Evolutionary conservation across 176 grass and related monocot genomes (phyloP), one percentile per base, ranked within the genome.

Genomic region (Raddia guianensis): DNA sequence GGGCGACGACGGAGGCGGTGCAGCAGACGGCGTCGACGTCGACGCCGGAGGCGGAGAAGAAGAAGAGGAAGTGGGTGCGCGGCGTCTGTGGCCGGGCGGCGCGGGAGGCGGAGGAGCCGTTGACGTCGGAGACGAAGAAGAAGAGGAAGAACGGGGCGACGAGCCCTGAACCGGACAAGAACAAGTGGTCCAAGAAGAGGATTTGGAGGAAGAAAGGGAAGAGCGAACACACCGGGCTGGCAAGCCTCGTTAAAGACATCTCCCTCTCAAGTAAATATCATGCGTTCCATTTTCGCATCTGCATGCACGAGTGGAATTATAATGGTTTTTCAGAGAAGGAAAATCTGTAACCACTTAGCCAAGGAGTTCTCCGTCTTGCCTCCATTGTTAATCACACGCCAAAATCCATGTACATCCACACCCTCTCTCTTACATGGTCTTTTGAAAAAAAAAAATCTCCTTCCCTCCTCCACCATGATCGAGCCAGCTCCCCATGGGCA

Each of bases 241-340:
- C 73, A 47, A 77, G 15, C 69, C 91, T 97, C 14, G 89, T 97
- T 60, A 87, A 91, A 43, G 87, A 65, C 21, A 90, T 97, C 18
- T 93, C 94, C 19, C 85, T 97, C 73, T 19, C 84, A 68, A 92
- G 94, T 97, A 93, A 93, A 85, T 64, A 53, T 6, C 56, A 33
- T 74, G 50, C 9, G 32, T 37, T 76, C 15, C 54, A 6, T 43
- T 12, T 84, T 52, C n/a, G 1, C 63, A 64, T 52, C 20, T 49
- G 20, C 20, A 49, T 66, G 61, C 61, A 75, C 16, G 49, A 27
- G 11, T 42, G 15, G 16, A 33, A 3, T 60, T 40, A 3, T 40
- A 40, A 40, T 40, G 3, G 2, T 40, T 40, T 40, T 40, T 5
- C 27, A 27, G 27, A 27, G 27, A 27, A 27, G 27, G 27, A 27